phyloP scores from a whole-genome alignment of 495 filamentous ascomycete genomes.

The Emericellopsis terricola region DNA sequence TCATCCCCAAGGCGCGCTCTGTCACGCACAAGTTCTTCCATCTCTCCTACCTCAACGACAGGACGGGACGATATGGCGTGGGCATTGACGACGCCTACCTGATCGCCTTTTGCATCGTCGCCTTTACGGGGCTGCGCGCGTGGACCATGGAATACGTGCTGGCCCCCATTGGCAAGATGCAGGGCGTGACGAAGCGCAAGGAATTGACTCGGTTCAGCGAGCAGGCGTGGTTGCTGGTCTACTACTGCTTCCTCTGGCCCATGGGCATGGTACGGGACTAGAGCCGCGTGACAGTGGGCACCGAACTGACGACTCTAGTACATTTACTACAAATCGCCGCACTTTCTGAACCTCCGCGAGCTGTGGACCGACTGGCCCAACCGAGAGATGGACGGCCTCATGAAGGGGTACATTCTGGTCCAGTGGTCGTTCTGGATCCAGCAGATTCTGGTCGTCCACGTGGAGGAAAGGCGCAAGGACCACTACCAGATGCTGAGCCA shows the following conservation, averaged over 20 bases:
- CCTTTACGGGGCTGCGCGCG: conserved; percentile 76
- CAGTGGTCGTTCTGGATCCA: conserved; percentile 91
- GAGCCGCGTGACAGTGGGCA: not conserved
- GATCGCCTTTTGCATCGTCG: conserved; percentile 60
- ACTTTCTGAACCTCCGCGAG: conserved; percentile 57
- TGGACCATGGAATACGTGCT: conserved; percentile 73
- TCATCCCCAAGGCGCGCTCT: conserved; percentile 58
- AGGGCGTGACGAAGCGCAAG: conserved; percentile 56
- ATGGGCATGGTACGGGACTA: conserved; percentile 64
- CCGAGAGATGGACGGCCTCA: conserved; percentile 46
- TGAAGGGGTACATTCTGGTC: conserved; percentile 84
- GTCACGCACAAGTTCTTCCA: conserved; percentile 72
- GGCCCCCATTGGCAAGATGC: conserved; percentile 47
- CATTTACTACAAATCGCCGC: conserved; percentile 56
- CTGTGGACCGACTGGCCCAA: conserved; percentile 76
- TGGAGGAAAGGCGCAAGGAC: conserved; percentile 87
- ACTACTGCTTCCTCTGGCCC: conserved; percentile 61
- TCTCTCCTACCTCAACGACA: conserved; percentile 61
- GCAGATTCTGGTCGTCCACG: conserved; percentile 83
- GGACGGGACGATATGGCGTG: conserved; percentile 46
- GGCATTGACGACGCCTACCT: conserved; percentile 69
- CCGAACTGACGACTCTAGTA: conserved; percentile 36
- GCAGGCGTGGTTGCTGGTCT: conserved; percentile 77
- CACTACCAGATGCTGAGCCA: conserved; percentile 92
- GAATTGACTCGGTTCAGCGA: conserved; percentile 68